Conservation (phyloP, 371 early-diverging fungal genomes). For the Mucor irregularis region DNA sequence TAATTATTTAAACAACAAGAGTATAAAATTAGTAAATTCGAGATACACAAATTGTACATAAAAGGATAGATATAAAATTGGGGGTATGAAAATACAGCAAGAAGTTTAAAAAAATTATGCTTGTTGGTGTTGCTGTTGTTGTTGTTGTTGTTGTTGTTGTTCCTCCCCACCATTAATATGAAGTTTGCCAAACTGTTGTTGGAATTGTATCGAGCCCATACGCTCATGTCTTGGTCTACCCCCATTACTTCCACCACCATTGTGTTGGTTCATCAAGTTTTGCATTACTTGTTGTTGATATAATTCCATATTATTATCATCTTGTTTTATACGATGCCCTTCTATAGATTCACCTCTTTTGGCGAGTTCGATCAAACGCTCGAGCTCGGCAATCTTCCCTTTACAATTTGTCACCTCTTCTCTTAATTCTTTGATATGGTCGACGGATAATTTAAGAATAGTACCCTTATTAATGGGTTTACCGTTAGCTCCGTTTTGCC, state of each 20-base stretch:
- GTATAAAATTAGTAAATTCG: background rate
- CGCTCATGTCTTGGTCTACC: conserved; percentile 16
- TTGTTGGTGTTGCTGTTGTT: conserved; percentile 11
- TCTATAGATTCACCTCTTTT: conserved; percentile 18
- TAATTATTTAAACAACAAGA: conserved; percentile 1
- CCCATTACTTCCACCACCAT: background rate
- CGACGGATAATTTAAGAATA: conserved; percentile 85
- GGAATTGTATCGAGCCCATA: conserved; percentile 29
- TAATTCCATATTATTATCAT: conserved; percentile 5
- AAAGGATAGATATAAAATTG: background rate
- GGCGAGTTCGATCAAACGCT: conserved; percentile 66
- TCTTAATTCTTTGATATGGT: conserved; percentile 47
- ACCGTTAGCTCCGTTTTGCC: conserved; percentile 26
- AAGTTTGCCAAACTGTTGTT: conserved; percentile 33
- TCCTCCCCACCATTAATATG: conserved; percentile 20
- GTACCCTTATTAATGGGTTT: conserved; percentile 83
- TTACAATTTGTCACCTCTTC: conserved; percentile 36
- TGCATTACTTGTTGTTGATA: conserved; percentile 17
- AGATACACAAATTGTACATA: background rate
- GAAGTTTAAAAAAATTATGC: background rate
- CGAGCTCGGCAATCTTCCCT: conserved; percentile 45
- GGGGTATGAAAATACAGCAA: background rate
- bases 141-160: conserved; percentile 12
- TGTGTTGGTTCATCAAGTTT: conserved; percentile 4
- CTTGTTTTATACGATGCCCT: conserved; percentile 2